Evolutionary conservation across 139 green algal species (phyloP), one percentile per base, ranked within the genome.

Genomic region (Chlamydomonas incerta): DNA sequence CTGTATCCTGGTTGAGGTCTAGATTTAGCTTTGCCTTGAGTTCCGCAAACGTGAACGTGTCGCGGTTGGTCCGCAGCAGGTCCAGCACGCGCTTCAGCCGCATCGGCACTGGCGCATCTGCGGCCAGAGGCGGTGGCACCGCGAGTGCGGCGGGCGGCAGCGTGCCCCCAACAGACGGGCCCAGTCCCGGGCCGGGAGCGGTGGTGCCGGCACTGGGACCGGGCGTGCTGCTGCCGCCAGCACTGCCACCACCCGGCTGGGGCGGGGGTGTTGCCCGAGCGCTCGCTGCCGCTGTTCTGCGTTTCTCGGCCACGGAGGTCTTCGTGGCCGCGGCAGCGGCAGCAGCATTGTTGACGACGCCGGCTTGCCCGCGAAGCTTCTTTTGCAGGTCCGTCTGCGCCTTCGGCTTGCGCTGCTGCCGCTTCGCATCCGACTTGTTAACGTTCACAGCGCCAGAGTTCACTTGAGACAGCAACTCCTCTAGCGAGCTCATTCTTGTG

Each of bases 331-430:
- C 41, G 8, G 6, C 41, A 50, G 41, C 5, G 41, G 41, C 41
- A 50, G 41, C 5, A 8, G 41, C 41, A 50, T 52, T 72, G 77
- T 83, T 83, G 46, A 83, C 63, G 29, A 65, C 77, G 4, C 46
- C 46, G 0, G 77, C 63, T 15, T 74, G 63, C 14, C 77, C 77
- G 6, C 77, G 77, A 15, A 83, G 63, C 17, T 65, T 41, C 23
- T 83, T 83, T 4, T 50, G 29, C 3, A 83, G 63, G 29, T 83
- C 77, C 41, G 28, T 74, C 63, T 83, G 77, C 63, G 63, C 58
- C 65, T 83, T 83, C n/a, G 63, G 58, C 46, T 83, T 83, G 41
- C 77, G 77, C 14, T 65, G 63, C 63, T 83, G 77, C 20, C 77
- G 77, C n/a, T 83, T 83, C 20, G 50, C 63, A 66, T 74, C 77